phyloP scores from a whole-genome alignment of 768 basidiomycete species.

The Tulasnella sp. region DNA sequence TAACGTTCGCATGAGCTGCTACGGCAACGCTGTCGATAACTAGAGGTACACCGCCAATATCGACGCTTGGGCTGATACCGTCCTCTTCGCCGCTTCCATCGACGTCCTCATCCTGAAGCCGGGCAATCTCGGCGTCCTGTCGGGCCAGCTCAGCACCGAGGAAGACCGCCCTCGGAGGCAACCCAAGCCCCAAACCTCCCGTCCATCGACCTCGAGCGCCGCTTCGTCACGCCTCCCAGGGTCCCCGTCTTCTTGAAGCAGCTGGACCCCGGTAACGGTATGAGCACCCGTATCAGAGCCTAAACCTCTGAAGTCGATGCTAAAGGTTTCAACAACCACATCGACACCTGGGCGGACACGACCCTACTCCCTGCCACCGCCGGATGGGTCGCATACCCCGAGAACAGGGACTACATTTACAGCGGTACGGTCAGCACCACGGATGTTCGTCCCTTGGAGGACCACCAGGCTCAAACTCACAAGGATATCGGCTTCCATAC shows the following conservation, averaged over 20 bases:
- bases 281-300: background rate
- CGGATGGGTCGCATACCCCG: background rate
- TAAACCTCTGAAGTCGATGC: background rate
- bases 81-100: background rate
- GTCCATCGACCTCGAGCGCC: background rate
- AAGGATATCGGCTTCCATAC: background rate
- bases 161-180: too few species aligned
- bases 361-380: background rate
- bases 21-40: background rate
- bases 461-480: background rate
- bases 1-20: background rate
- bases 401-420: background rate
- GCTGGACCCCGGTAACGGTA: background rate
- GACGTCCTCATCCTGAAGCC: background rate
- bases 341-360: background rate
- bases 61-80: background rate
- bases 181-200: background rate
- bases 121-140: background rate
- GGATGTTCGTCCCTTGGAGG: background rate
- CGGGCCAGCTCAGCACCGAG: background rate
- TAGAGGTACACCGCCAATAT: background rate
- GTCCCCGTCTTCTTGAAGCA: background rate
- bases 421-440: background rate
- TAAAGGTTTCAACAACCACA: background rate
- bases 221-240: background rate